Conservation (phyloP, 2,329 filamentous ascomycete species). For the Sarocladium kiliense region DNA sequence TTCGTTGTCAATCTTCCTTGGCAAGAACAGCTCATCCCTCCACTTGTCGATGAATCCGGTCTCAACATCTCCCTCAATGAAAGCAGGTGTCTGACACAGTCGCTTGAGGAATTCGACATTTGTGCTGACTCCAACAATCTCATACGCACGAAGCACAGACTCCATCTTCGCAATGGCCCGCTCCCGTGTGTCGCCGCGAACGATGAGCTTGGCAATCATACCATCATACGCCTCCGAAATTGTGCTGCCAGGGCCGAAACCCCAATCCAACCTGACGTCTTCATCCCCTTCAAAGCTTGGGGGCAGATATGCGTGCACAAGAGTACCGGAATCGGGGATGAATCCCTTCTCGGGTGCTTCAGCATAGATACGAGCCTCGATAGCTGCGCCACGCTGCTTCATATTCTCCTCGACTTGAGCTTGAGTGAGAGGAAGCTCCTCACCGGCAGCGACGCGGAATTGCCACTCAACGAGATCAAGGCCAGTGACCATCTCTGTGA, state of each 20-base stretch:
- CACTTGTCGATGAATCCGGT: conserved; percentile 96
- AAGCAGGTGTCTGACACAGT: conserved; percentile 74
- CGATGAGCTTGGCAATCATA: conserved; percentile 98
- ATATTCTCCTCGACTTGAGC: conserved; percentile 70
- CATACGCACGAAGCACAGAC: conserved; percentile 77
- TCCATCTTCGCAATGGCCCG: conserved; percentile 79
- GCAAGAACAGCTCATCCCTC: conserved; percentile 69
- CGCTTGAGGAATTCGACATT: conserved; percentile 97
- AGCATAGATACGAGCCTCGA: conserved; percentile 94
- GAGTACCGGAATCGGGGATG: conserved; percentile 84
- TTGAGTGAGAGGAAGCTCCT: conserved; percentile 51
- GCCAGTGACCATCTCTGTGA: conserved; percentile 67
- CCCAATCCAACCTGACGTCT: conserved; percentile 85
- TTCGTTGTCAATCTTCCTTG: conserved; percentile 58
- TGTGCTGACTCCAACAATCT: conserved; percentile 87
- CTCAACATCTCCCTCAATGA: conserved; percentile 83
- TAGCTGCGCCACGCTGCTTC: conserved; percentile 71
- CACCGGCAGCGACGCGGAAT: conserved; percentile 65
- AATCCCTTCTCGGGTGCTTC: conserved; percentile 91
- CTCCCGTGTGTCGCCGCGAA: conserved; percentile 71
- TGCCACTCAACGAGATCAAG: conserved; percentile 90
- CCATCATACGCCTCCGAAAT: conserved; percentile 95
- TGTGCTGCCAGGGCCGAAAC: conserved; percentile 85
- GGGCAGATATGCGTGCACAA: conserved; percentile 79
- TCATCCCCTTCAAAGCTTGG: conserved; percentile 51